Conservation (phyloP, 2,329 filamentous ascomycete species). For the Scedosporium minutisporum region DNA sequence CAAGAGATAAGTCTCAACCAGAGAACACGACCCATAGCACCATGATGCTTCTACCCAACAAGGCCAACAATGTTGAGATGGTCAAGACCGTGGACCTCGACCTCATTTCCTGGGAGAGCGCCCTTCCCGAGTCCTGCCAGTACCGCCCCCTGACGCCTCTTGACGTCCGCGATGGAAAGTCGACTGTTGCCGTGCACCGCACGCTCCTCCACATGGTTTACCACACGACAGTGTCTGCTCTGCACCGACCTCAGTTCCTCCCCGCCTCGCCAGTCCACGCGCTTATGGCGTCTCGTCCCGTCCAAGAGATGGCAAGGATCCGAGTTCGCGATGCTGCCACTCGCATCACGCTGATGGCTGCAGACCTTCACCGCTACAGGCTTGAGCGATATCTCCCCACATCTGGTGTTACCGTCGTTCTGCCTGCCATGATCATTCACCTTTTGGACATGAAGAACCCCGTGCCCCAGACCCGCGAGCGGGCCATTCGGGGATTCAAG, state of each 20-base stretch:
- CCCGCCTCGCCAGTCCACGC: constrained; percentile 54
- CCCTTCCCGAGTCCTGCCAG: constrained; percentile 61
- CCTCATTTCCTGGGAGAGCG: constrained; percentile 66
- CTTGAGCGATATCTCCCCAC: constrained; percentile 77
- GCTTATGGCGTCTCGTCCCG: constrained; percentile 49
- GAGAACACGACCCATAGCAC: constrained; percentile 65
- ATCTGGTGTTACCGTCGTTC: constrained; percentile 79
- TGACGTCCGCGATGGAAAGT: constrained; percentile 50
- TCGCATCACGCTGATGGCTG: constrained; percentile 77
- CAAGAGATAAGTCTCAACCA: constrained; percentile 70
- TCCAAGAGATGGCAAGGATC: constrained; percentile 73
- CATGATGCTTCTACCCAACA: constrained; percentile 89
- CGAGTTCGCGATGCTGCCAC: constrained; percentile 76
- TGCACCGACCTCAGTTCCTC: constrained; percentile 85
- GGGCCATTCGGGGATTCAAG: constrained; percentile 71
- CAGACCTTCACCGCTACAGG: constrained; percentile 61
- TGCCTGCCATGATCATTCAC: constrained; percentile 90
- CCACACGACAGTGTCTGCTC: constrained; percentile 79
- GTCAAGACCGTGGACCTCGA: constrained; percentile 72
- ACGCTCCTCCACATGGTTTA: constrained; percentile 92
- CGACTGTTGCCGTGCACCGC: constrained; percentile 59
- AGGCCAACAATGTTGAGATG: constrained; percentile 70
- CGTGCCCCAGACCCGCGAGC: constrained; percentile 58
- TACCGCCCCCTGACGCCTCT: constrained; percentile 48
- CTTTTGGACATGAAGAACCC: constrained; percentile 85